These are phyloP conservation scores for Wilcoxina mikolae DNA, from an alignment of 495 filamentous ascomycete species.

Conservation along the genomic window DNA sequence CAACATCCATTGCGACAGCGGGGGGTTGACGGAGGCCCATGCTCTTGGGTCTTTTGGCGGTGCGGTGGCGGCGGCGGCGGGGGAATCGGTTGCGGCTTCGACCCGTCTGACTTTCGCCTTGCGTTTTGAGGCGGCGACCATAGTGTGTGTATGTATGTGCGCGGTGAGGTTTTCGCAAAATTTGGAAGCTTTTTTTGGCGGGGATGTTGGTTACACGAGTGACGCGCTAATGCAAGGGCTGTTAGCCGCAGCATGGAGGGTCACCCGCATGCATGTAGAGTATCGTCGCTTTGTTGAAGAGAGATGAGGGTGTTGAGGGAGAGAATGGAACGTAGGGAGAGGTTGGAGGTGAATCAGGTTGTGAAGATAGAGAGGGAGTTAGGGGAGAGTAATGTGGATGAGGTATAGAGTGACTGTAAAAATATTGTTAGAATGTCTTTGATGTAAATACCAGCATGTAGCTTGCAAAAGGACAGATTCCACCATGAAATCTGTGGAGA, in stretches of 20 bases:
- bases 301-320: not conserved
- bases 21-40: slow-evolving; percentile 64
- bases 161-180: not conserved
- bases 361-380: not conserved
- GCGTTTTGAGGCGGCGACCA: slow-evolving; percentile 5
- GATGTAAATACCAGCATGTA: not conserved
- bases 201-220: no score
- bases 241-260: no score
- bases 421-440: not conserved
- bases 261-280: no score
- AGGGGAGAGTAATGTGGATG: not conserved
- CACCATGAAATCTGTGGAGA: not conserved
- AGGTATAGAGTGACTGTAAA: not conserved
- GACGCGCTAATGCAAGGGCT: no score
- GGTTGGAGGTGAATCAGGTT: not conserved
- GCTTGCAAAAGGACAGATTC: not conserved
- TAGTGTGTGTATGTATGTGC: not conserved
- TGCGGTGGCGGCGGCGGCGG: slow-evolving; percentile 7
- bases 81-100: not conserved
- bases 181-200: no score
- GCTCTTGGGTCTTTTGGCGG: slow-evolving; percentile 34
- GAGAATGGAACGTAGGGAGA: not conserved
- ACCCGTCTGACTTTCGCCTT: not conserved
- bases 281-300: no score
- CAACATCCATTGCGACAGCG: slow-evolving; percentile 78